Conservation (phyloP, 257 asterid species). For the Fraxinus anomala region DNA sequence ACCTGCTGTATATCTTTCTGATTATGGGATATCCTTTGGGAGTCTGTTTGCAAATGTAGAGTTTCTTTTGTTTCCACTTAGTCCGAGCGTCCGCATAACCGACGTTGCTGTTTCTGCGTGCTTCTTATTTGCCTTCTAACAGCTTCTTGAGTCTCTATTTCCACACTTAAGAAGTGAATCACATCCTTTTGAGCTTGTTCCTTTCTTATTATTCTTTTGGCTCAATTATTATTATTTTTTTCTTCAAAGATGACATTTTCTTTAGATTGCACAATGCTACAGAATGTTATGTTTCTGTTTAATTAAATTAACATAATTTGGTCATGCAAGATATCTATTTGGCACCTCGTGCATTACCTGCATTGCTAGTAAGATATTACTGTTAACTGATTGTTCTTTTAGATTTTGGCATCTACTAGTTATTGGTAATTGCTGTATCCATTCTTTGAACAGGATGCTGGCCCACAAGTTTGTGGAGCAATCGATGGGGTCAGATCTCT, state of each 20-base stretch:
- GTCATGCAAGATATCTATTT: constrained; percentile 9
- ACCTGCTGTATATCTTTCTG: background rate
- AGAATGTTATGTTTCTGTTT: constrained; percentile 14
- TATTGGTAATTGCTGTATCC: constrained; percentile 20
- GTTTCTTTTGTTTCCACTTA: constrained; percentile 6
- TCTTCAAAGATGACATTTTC: background rate
- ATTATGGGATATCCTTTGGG: background rate
- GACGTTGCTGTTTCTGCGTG: background rate
- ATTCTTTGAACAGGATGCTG: constrained; percentile 72
- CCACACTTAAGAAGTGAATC: constrained; percentile 7
- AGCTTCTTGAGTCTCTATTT: background rate
- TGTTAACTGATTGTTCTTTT: constrained; percentile 19
- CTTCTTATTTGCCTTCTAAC: constrained; percentile 8
- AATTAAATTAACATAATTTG: background rate
- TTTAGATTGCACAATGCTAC: constrained; percentile 17
- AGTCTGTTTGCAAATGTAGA: background rate
- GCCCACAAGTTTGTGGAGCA: constrained; percentile 95
- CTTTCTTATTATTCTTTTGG: background rate
- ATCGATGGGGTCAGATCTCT: constrained; percentile 59
- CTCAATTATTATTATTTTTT: background rate
- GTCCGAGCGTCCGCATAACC: constrained; percentile 3
- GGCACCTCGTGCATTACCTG: constrained; percentile 10
- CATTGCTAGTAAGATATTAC: constrained; percentile 22
- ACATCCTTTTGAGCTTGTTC: background rate
- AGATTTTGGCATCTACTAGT: constrained; percentile 15